Evolutionary conservation across 2,329 filamentous ascomycete genomes (phyloP).

Genomic region (Scedosporium dehoogii): DNA sequence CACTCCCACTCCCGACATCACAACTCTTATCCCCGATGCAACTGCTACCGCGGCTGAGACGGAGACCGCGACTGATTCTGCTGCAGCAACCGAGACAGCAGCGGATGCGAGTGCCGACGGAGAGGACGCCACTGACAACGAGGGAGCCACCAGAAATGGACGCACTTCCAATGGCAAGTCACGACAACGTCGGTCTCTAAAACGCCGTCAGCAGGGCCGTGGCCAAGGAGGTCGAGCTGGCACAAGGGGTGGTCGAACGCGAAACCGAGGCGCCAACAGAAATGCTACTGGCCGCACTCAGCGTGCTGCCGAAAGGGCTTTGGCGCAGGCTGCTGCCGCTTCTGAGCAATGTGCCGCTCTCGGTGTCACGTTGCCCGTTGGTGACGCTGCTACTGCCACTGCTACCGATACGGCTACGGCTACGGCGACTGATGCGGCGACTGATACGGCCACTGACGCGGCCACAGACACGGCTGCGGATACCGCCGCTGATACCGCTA

Average conservation of each 20-base stretch:
- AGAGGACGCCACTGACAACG: background rate
- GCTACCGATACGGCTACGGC: background rate
- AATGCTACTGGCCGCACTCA: background rate
- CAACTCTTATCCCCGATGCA: background rate
- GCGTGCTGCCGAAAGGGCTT: background rate
- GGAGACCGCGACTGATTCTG: background rate
- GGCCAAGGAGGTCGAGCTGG: background rate
- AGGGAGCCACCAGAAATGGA: too few relatives aligned
- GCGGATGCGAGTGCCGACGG: background rate
- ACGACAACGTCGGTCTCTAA: background rate
- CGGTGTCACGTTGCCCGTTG: background rate
- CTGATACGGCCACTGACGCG: background rate
- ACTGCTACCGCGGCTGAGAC: background rate
- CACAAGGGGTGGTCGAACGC: background rate
- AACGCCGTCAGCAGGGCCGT: background rate
- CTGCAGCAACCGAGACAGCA: background rate
- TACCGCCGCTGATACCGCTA: too few relatives aligned
- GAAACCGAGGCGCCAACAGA: background rate
- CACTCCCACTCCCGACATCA: slow-evolving; percentile 1
- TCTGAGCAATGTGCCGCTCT: background rate
- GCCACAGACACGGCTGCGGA: too few relatives aligned
- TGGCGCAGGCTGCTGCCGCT: background rate
- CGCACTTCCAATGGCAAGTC: too few relatives aligned
- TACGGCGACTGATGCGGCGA: background rate
- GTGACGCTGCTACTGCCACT: background rate